Evolutionary conservation across 768 basidiomycete genomes (phyloP), one percentile per base, ranked within the genome.

Genomic region (Mycena metata): DNA sequence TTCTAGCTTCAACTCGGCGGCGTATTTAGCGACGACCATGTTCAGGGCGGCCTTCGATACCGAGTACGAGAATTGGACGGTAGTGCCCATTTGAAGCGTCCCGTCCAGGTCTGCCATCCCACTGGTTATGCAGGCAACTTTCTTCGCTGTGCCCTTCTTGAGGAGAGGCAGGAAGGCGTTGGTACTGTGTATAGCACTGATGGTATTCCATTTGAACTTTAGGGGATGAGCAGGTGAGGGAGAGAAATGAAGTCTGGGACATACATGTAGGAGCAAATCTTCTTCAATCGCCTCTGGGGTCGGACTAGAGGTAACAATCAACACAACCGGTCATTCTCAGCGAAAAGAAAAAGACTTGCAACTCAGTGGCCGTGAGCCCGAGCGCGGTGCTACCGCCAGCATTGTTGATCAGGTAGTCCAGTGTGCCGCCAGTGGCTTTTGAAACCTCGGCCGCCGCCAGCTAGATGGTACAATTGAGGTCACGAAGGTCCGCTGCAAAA

Each of bases 21-120:
- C 80, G 65, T 80, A 84, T 64, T 83, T 81, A 17, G 76, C 79
- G 17, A 77, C 72, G 26, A 74, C 79, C 75, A 82, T 76, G 62
- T 83, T 80, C 7, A 80, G 47, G 8, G 79, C 83, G 2, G 79
- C 77, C 73, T 84, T 84, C 64, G 81, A 76, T 23, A 80, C 74
- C 21, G 73, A 62, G 72, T 84, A 84, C 13, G 80, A 64, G 4
- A 68, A 66, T 26, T 36, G 12, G 19, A 10, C 45, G 24, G 39
- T 21, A 36, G 68, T 58, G 17, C 66, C 75, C n/a, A 66, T 6
- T 7, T 10, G 17, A 11, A 79, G 46, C 10, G 72, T 74, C 30
- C 77, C 30, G 2, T 78, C 79, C 2, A 66, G 52, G 68, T 80
- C 80, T 11, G 65, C 80, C 16, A 79, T 33, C 33, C 76, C 80